These are phyloP conservation scores for Silene vulgaris DNA, from an alignment of 179 eudicot species.

Conservation along the genomic window DNA sequence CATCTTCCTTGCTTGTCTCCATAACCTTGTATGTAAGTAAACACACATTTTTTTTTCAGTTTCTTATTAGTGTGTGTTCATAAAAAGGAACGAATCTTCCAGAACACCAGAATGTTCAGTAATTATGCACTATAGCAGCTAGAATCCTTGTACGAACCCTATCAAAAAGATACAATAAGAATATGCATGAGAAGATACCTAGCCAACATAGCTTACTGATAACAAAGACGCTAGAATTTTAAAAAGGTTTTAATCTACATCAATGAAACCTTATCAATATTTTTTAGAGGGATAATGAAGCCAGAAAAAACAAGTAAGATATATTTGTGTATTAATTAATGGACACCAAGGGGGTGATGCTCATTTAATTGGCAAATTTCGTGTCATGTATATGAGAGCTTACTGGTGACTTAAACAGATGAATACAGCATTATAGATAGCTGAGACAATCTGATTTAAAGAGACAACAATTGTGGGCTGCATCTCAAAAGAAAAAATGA, in stretches of 20 bases:
- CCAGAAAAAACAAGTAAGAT: neutral
- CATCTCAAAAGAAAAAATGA: neutral
- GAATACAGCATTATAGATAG: neutral
- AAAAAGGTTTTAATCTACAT: too few species aligned
- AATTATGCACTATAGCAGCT: neutral
- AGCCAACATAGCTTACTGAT: neutral
- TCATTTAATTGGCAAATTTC: neutral
- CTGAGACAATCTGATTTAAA: neutral
- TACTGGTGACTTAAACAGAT: neutral
- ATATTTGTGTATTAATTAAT: too few species aligned
- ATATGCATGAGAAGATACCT: neutral
- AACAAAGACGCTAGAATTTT: neutral
- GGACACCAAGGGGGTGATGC: too few species aligned
- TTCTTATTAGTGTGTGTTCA: neutral
- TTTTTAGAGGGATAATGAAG: neutral
- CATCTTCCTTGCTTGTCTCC: conserved; percentile 74
- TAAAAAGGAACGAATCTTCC: neutral
- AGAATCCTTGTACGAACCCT: neutral
- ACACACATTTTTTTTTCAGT: conserved; percentile 4
- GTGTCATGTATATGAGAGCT: neutral
- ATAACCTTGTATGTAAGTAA: conserved; percentile 35
- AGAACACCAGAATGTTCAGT: neutral
- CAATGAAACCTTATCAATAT: neutral
- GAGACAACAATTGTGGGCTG: neutral
- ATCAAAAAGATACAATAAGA: neutral